These are phyloP conservation scores for Cairneyella variabilis DNA, from an alignment of 495 filamentous ascomycete species.

Conservation along the genomic window DNA sequence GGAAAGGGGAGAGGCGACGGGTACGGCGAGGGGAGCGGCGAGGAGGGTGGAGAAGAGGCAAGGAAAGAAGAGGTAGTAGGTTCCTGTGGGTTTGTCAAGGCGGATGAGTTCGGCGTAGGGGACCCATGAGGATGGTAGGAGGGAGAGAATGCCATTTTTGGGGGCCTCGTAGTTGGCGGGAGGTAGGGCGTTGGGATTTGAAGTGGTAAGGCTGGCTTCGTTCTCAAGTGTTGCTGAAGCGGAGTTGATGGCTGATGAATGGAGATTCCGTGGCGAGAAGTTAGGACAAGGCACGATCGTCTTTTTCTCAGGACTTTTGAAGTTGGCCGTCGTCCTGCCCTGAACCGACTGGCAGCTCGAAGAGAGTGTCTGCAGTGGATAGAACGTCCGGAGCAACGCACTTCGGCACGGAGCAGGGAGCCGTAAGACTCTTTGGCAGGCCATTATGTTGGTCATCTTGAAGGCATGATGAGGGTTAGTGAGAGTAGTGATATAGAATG, in stretches of 20 bases:
- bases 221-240: neutral
- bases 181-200: constrained; percentile 5
- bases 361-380: too few relatives aligned
- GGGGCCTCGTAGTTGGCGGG: constrained; percentile 58
- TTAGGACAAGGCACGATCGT: neutral
- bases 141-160: constrained; percentile 70
- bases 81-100: constrained; percentile 90
- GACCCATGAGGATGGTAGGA: constrained; percentile 69
- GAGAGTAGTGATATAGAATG: too few relatives aligned
- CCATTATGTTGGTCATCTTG: too few relatives aligned
- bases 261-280: neutral
- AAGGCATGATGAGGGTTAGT: too few relatives aligned
- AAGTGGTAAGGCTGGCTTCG: neutral
- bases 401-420: too few relatives aligned
- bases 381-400: too few relatives aligned
- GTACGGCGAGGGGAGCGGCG: constrained; percentile 56
- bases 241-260: neutral
- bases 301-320: neutral
- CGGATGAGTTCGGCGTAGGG: constrained; percentile 93
- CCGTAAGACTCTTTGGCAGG: too few relatives aligned
- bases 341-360: too few relatives aligned
- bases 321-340: too few relatives aligned
- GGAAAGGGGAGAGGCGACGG: constrained; percentile 53
- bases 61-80: constrained; percentile 94
- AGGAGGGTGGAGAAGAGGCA: constrained; percentile 86